Base-by-base conservation (phyloP, 495 filamentous ascomycete species). In the Penicillium simplicissimum region DNA sequence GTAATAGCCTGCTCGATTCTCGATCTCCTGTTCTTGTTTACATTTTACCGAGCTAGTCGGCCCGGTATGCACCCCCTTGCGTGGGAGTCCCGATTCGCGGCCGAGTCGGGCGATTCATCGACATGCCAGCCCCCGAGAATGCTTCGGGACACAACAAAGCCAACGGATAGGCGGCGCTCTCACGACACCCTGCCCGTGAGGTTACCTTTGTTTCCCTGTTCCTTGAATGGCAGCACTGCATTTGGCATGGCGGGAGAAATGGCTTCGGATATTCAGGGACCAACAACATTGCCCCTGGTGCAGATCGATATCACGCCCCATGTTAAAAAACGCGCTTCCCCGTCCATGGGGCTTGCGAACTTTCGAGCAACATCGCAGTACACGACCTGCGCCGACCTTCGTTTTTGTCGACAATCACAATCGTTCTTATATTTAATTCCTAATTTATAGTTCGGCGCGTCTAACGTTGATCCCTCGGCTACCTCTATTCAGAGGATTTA, bases 61-160 rank as follows among this genome's bases (percentile, higher is more conserved):
- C 25, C 51, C 31, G 61, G 66, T 15, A 64, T 67, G 67, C 47
- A 33, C 36, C 66, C 23, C 69, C 69, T 71, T 71, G 63, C 67
- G 4, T 62, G 28, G 14, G 1, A 36, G 14, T 34, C 35, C 43
- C 23, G 51, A 56, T 36, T 15, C 34, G 42, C n/a, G 9, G 19
- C 60, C 51, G n/a, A 45, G 19, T 23, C 36, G 4, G 60, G 66
- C 15, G 0, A 58, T 58, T 37, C 48, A 53, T 61, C 54, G 37
- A 55, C 69, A 71, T 71, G 61, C 69, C 63, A 35, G 37, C 52
- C 23, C 52, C 7, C 19, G 38, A n/a, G 59, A 64, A 71, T 71
- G 67, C 64, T 37, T 67, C 35, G 35, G 31, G 6, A 38, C 33
- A 51, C 48, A 49, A 19, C 55, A 57, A 55, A 36, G 17, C 19